Evolutionary conservation across 495 filamentous ascomycete species (phyloP).

Genomic region (Lasiosphaeria hispida): DNA sequence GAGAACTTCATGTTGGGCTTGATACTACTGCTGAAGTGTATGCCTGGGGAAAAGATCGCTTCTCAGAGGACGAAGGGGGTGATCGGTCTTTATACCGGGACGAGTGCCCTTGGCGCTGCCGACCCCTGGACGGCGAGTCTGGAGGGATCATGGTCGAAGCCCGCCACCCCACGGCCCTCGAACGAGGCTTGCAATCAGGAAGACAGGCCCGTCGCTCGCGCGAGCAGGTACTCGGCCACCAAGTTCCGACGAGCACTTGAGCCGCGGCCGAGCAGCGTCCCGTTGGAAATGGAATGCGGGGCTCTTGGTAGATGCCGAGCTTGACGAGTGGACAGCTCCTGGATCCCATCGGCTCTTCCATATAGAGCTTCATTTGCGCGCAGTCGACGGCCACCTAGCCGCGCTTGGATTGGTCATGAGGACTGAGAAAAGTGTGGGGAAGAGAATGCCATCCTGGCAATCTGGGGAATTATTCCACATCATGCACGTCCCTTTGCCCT

Average conservation of each 20-base stretch:
- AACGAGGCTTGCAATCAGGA: constrained; percentile 43
- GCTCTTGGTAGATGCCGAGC: constrained; percentile 37
- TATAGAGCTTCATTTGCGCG: constrained; percentile 39
- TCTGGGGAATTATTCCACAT: constrained; percentile 29
- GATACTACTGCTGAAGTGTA: constrained; percentile 16
- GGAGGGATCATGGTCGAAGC: background rate
- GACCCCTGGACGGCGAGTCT: constrained; percentile 3
- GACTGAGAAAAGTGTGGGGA: constrained; percentile 32
- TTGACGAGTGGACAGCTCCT: constrained; percentile 28
- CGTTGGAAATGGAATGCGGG: constrained; percentile 40
- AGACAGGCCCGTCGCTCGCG: constrained; percentile 44
- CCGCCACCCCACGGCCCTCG: background rate
- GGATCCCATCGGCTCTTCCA: constrained; percentile 35
- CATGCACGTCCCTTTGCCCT: constrained; percentile 24
- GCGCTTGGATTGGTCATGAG: constrained; percentile 29
- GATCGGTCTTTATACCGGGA: constrained; percentile 38
- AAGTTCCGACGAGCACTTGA: constrained; percentile 41
- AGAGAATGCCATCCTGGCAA: constrained; percentile 20
- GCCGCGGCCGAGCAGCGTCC: constrained; percentile 30
- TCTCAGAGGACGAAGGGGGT: constrained; percentile 10
- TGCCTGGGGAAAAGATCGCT: constrained; percentile 10
- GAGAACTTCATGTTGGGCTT: constrained; percentile 46
- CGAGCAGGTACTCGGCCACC: constrained; percentile 37
- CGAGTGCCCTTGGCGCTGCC: constrained; percentile 5
- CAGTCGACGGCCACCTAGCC: constrained; percentile 28